Evolutionary conservation across 83 land plant genomes (phyloP).

Genomic region (Thuja plicata): DNA sequence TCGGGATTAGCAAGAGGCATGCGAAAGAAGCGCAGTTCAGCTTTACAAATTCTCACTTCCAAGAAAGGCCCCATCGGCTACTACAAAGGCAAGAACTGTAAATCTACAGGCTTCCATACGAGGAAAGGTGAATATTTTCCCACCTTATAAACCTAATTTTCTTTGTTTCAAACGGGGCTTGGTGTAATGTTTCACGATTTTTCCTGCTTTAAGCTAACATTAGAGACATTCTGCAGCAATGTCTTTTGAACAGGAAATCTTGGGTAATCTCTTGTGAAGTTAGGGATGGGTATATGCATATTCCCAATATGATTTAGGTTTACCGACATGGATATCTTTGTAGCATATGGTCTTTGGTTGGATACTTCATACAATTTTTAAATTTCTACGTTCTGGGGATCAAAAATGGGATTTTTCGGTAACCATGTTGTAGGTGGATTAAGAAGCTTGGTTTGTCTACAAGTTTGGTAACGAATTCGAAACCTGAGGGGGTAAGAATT

Average conservation of each 20-base stretch:
- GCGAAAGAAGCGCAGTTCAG: slow-evolving; percentile 68
- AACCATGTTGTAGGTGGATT: background rate
- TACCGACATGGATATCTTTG: background rate
- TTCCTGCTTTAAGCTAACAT: background rate
- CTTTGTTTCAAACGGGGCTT: background rate
- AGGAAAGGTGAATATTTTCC: slow-evolving; percentile 70
- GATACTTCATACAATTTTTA: background rate
- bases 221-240: background rate
- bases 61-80: slow-evolving; percentile 74
- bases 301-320: background rate
- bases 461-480: background rate
- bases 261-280: background rate
- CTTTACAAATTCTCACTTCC: slow-evolving; percentile 74
- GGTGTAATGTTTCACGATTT: no score
- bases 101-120: slow-evolving; percentile 94
- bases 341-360: background rate
- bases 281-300: background rate
- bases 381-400: background rate
- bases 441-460: background rate
- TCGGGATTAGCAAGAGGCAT: slow-evolving; percentile 59
- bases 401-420: background rate
- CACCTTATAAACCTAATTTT: background rate
- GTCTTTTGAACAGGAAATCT: background rate
- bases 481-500: background rate
- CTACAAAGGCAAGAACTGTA: slow-evolving; percentile 96